These are phyloP conservation scores for Termitomyces sp. DNA, from an alignment of 768 basidiomycete species.

Conservation along the genomic window DNA sequence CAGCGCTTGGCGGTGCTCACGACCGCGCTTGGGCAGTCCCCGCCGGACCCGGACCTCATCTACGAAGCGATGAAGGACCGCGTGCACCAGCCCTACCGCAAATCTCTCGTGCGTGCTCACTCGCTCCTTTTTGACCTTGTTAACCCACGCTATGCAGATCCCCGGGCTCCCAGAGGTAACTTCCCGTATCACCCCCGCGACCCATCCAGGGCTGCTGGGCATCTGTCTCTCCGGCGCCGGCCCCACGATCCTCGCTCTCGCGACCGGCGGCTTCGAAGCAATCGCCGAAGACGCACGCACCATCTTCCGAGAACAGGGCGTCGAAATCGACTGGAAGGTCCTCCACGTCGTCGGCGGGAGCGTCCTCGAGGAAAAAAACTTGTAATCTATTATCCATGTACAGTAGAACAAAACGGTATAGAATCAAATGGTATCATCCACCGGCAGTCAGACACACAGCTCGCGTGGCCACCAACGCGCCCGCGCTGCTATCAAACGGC, in stretches of 20 bases:
- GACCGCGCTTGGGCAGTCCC: constrained; percentile 84
- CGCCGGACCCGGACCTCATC: constrained; percentile 93
- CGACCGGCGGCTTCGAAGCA: constrained; percentile 74
- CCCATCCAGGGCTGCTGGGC: constrained; percentile 92
- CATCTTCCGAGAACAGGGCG: constrained; percentile 65
- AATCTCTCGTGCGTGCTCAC: constrained; percentile 59
- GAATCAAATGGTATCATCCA: constrained; percentile 30
- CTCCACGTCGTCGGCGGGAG: constrained; percentile 58
- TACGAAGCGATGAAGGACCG: constrained; percentile 99
- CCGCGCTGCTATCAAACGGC: constrained; percentile 64
- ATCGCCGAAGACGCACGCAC: constrained; percentile 79
- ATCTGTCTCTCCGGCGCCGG: constrained; percentile 98
- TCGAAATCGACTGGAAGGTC: constrained; percentile 90
- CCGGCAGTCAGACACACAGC: constrained; percentile 90
- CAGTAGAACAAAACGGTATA: neutral
- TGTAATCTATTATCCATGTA: neutral
- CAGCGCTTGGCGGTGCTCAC: constrained; percentile 95
- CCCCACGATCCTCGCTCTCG: constrained; percentile 94
- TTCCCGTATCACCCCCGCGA: constrained; percentile 76
- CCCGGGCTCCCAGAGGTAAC: constrained; percentile 95
- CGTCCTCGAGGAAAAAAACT: constrained; percentile 20
- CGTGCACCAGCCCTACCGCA: constrained; percentile 95
- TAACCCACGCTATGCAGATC: constrained; percentile 49
- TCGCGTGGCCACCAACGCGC: constrained; percentile 74
- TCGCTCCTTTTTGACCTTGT: neutral